A percentile compares a stretch with the other conserved stretches of the same genome.
These are phyloP conservation scores for Trichoderma oligosporum DNA, from an alignment of 2,329 filamentous ascomycete genomes.

Conservation along the genomic window DNA sequence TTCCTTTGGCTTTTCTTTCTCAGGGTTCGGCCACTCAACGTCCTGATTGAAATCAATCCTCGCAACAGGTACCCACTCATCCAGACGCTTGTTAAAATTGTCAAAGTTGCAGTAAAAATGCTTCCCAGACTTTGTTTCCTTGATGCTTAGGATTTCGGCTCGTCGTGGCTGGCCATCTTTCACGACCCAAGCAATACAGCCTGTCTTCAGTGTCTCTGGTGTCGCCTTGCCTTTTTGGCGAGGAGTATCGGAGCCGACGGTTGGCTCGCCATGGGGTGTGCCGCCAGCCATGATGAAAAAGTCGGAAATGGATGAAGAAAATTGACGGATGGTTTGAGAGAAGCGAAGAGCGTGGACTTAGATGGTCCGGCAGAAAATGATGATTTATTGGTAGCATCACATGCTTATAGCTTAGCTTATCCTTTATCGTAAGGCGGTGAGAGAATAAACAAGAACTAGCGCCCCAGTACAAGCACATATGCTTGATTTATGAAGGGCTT, in stretches of 20 bases:
- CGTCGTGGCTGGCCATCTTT: conserved; percentile 81
- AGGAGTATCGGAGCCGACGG: conserved; percentile 55
- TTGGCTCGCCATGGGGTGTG: conserved; percentile 47
- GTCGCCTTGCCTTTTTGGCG: conserved; percentile 78
- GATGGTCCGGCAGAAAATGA: conserved; percentile 17
- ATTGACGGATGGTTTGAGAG: neutral
- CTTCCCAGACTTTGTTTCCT: conserved; percentile 80
- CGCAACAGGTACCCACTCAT: conserved; percentile 82
- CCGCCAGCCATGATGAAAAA: conserved; percentile 52
- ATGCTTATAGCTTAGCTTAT: neutral
- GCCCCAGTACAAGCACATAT: neutral
- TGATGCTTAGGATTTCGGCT: conserved; percentile 94
- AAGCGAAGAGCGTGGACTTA: neutral
- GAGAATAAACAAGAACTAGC: neutral
- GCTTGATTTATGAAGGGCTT: neutral
- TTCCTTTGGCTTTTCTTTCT: conserved; percentile 76
- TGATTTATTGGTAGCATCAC: neutral
- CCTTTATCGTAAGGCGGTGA: conserved; percentile 16
- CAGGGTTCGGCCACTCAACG: conserved; percentile 93
- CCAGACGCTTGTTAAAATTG: conserved; percentile 85
- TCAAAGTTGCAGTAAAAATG: conserved; percentile 97
- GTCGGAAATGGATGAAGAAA: conserved; percentile 3
- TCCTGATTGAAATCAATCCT: conserved; percentile 85
- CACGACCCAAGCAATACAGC: conserved; percentile 58
- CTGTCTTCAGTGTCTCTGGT: conserved; percentile 67